These are phyloP conservation scores for Leishmania braziliensis DNA, from an alignment of 208 protist species.

Conservation along the genomic window DNA sequence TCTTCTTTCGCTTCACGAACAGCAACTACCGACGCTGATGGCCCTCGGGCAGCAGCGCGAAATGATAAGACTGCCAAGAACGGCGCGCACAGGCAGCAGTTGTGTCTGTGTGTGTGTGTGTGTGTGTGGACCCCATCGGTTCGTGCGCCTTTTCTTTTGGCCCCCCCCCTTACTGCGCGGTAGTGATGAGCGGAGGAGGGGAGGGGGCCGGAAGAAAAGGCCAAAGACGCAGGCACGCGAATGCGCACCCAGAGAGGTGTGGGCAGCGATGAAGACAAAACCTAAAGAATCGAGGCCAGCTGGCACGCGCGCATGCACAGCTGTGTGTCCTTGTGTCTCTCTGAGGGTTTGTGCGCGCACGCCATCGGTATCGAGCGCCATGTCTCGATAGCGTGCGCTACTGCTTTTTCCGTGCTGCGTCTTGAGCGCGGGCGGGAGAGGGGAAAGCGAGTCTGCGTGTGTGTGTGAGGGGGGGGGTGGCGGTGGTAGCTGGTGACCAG, in stretches of 20 bases:
- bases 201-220: no score
- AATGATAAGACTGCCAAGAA: not conserved
- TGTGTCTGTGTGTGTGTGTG: not conserved
- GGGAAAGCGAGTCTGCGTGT: no score
- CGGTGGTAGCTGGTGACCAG: not conserved
- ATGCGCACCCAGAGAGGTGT: no score
- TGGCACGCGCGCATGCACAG: not conserved
- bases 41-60: not conserved
- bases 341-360: not conserved
- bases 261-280: no score
- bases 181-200: no score
- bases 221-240: no score
- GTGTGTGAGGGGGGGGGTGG: not conserved
- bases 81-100: not conserved
- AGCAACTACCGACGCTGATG: constrained; percentile 82
- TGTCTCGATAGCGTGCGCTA: not conserved
- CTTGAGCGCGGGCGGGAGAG: not conserved
- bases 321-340: not conserved
- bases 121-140: no score
- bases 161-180: no score
- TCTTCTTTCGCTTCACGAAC: constrained; percentile 90
- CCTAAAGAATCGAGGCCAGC: not conserved
- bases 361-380: not conserved
- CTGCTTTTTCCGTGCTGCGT: not conserved
- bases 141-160: no score